Percentiles rank a stretch among this genome's conserved stretches.
These are phyloP conservation scores for Leptographium lundbergii DNA, from an alignment of 2,329 filamentous ascomycete species.

Conservation along the genomic window DNA sequence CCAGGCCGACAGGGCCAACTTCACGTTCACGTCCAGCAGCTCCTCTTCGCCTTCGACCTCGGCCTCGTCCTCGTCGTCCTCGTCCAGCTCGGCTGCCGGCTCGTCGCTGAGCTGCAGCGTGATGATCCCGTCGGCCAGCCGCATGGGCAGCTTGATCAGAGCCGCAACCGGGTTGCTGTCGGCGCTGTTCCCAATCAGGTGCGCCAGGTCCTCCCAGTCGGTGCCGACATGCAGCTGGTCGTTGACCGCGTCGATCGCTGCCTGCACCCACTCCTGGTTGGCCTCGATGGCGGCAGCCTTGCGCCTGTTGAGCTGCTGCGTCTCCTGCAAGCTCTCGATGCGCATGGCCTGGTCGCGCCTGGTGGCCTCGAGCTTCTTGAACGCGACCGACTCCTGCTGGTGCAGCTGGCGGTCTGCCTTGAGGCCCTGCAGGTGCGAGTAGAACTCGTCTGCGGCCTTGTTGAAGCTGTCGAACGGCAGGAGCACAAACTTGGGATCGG, in stretches of 20 bases:
- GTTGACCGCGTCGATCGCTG: constrained; percentile 86
- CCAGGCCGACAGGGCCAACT: constrained; percentile 72
- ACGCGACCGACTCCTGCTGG: constrained; percentile 71
- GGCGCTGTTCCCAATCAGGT: constrained; percentile 79
- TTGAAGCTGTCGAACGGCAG: constrained; percentile 79
- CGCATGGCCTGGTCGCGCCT: constrained; percentile 72
- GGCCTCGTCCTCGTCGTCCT: constrained; percentile 37
- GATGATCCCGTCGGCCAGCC: constrained; percentile 78
- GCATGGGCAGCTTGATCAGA: constrained; percentile 76
- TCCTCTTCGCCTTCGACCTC: constrained; percentile 39
- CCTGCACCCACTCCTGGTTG: constrained; percentile 81
- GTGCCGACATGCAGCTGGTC: constrained; percentile 85
- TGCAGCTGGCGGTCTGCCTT: constrained; percentile 73
- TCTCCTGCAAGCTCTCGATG: constrained; percentile 69
- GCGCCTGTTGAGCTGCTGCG: constrained; percentile 69
- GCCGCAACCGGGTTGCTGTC: constrained; percentile 73
- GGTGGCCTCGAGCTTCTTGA: constrained; percentile 75
- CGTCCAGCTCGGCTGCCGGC: constrained; percentile 42
- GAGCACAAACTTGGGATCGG: constrained; percentile 51
- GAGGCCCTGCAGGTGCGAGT: constrained; percentile 90
- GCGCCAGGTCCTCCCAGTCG: constrained; percentile 91
- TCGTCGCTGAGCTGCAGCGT: constrained; percentile 68
- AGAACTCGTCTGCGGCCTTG: constrained; percentile 90
- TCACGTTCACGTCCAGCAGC: constrained; percentile 70
- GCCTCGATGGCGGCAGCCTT: constrained; percentile 87